phyloP scores from a whole-genome alignment of 2,329 filamentous ascomycete genomes.

The Scedosporium minutisporum region DNA sequence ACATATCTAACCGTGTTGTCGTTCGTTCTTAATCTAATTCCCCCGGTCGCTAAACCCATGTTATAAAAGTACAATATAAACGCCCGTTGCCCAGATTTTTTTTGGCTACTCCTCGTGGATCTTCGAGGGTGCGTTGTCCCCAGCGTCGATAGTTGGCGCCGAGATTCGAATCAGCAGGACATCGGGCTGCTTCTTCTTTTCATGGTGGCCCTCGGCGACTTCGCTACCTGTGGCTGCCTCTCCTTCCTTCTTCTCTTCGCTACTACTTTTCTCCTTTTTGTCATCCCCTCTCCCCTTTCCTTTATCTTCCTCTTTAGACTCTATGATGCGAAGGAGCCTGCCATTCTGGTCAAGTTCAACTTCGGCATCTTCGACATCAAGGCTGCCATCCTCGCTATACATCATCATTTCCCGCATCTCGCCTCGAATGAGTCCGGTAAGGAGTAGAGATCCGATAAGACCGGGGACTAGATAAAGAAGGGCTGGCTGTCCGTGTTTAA shows the following conservation, averaged over 20 bases:
- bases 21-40: no score
- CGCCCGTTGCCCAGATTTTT: no score
- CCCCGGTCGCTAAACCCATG: no score
- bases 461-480: slow-evolving; percentile 86
- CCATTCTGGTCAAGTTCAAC: slow-evolving; percentile 44
- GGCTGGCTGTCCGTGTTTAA: slow-evolving; percentile 77
- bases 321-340: slow-evolving; percentile 19
- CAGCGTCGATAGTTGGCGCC: neutral
- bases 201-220: neutral
- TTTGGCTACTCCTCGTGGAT: neutral
- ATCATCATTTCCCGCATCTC: slow-evolving; percentile 69
- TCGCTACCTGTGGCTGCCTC: no score
- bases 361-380: slow-evolving; percentile 45
- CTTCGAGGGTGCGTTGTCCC: neutral
- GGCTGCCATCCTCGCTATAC: slow-evolving; percentile 64
- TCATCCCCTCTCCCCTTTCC: slow-evolving; percentile 11
- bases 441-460: slow-evolving; percentile 66
- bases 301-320: slow-evolving; percentile 15
- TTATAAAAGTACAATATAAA: no score
- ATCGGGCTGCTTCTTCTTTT: neutral
- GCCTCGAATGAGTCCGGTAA: slow-evolving; percentile 59
- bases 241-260: neutral
- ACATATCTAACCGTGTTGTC: no score
- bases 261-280: slow-evolving; percentile 7
- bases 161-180: slow-evolving; percentile 1